Evolutionary conservation across 805 yeast species (phyloP), one percentile per base, ranked within the genome.

Genomic region (Lipomyces sp.): DNA sequence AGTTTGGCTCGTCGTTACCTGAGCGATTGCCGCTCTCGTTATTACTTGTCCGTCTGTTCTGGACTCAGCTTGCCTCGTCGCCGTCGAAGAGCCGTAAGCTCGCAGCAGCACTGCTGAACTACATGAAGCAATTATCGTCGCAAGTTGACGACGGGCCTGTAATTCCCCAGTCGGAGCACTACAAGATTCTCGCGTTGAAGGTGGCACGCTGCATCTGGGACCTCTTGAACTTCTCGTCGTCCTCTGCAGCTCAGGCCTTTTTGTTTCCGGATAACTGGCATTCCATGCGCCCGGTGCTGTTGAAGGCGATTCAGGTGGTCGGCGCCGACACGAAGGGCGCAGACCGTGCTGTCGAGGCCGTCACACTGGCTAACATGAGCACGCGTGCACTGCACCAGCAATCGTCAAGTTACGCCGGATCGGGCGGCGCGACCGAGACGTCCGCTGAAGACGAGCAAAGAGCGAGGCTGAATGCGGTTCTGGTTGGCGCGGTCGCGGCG

Each of bases 31-130:
- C 82, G 0, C 59, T 77, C 21, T 63, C 74, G 0, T 68, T 80
- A 19, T 74, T 85, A 2, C 69, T 86, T 2, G 64, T 84, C 4
- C 76, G 80, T 52, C 70, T 82, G 22, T 84, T 86, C 61, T 89
- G 96, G 96, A 71, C 71, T 46, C 84, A 83, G 44, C 68, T 87
- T 1, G 66, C 81, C 2, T 70, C 73, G 35, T 63, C 70, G 3
- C 86, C 83, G 39, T 77, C 76, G 57, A 64, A 83, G 19, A 74
- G 86, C 23, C 84, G 84, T 55, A 84, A 80, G 52, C 65, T 85
- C 11, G 78, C 84, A 24, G 89, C 83, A 58, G 71, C 74, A 3
- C 68, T 87, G 50, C 67, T 86, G 2, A 63, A 75, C 39, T 56
- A 60, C 14, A 65, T 72, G 2, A 72, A 69, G 21, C 72, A 70